Base-by-base conservation (phyloP, 1,284 basidiomycete genomes). In the Bondarzewia mesenterica region DNA sequence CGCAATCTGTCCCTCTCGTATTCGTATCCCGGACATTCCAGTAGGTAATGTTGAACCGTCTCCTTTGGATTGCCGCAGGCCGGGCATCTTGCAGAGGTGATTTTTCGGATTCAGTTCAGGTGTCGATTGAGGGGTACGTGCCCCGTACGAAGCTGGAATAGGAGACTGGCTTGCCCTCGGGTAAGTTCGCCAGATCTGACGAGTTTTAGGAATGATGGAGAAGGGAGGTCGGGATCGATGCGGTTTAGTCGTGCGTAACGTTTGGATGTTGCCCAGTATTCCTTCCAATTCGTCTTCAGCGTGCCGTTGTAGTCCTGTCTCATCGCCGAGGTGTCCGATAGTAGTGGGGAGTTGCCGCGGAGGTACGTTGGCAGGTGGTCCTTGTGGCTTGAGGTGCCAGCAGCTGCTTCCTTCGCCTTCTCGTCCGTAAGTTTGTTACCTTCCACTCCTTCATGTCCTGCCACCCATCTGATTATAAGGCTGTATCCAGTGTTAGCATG, bases 71-170 rank as follows among this genome's bases (percentile, higher is more conserved):
- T 20, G 0, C 44, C 21, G 54, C 65, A 67, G 1, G 41, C 27
- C 3, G 61, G 57, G 53, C 64, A 67, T 4, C 41, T 21, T 7
- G 54, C 50, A 7, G 53, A 51, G 20, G 50, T 41, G 4, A 52
- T 40, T 12, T 43, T 43, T 0, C 46, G 18, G 8, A 66, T 60
- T 7, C 53, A 44, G 37, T 58, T 43, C 0, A 66, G 58, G 52
- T 65, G 54, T 1, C 48, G 16, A 36, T 60, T 53, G 3, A 67
- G 59, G 0, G 61, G 58, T 2, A 54, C 52, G 37, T 63, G 60
- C 7, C 61, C 60, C 0, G 61, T 58, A 8, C 60, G 57, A 0
- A 66, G 59, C 43, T 66, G 65, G 15, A 60, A 48, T 10, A 66
- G 54, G 0, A 63, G 25, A 26, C 41, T 53, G 7, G 57, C 50